phyloP scores from a whole-genome alignment of 2,329 filamentous ascomycete genomes.

The Botrytis cinerea region DNA sequence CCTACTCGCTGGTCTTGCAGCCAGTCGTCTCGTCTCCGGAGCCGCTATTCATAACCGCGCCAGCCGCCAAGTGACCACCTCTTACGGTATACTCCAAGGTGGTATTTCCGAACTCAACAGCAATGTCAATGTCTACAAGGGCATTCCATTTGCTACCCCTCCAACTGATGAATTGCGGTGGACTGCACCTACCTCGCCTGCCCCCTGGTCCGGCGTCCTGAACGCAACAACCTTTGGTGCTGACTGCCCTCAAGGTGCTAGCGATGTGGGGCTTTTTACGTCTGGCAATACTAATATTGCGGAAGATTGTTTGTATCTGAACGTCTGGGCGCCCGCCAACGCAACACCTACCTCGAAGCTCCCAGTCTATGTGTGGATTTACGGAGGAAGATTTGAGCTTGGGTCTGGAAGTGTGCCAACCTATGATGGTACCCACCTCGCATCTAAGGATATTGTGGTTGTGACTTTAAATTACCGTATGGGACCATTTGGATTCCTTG shows the following conservation, averaged over 20 bases:
- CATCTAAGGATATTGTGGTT: slow-evolving; percentile 47
- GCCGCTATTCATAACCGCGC: neutral
- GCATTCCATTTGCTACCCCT: slow-evolving; percentile 26
- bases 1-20: neutral
- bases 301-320: slow-evolving; percentile 16
- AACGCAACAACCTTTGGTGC: slow-evolving; percentile 36
- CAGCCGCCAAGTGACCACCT: neutral
- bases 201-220: slow-evolving; percentile 15
- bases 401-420: slow-evolving; percentile 45
- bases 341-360: slow-evolving; percentile 34
- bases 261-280: neutral
- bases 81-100: slow-evolving; percentile 20
- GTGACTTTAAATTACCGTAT: slow-evolving; percentile 50
- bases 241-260: slow-evolving; percentile 30
- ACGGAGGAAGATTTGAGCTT: slow-evolving; percentile 46
- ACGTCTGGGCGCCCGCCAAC: slow-evolving; percentile 14
- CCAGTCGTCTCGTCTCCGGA: neutral
- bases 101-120: slow-evolving; percentile 17
- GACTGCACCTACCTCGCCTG: slow-evolving; percentile 23
- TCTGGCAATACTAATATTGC: neutral
- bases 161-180: slow-evolving; percentile 25
- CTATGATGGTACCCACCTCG: slow-evolving; percentile 48
- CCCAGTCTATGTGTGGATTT: slow-evolving; percentile 48
- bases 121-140: slow-evolving; percentile 25
- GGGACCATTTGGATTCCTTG: slow-evolving; percentile 39